Percentiles rank a stretch among this genome's conserved stretches.
Conservation (phyloP, 495 filamentous ascomycete genomes). For the Choiromyces venosus region DNA sequence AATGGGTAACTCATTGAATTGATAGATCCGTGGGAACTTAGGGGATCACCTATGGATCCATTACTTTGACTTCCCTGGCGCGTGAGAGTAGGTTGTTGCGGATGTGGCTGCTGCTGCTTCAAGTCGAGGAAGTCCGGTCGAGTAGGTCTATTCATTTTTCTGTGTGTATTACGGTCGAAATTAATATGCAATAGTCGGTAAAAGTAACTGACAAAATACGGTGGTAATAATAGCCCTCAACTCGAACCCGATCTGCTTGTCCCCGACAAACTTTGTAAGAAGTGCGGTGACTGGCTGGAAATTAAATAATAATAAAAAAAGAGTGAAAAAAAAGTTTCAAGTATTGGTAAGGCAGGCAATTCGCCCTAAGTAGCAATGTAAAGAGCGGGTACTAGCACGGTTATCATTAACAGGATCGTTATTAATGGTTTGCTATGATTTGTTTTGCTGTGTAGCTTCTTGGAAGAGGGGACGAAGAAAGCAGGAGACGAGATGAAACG, state of each 20-base stretch:
- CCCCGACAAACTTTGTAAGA: neutral
- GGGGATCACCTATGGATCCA: conserved; percentile 37
- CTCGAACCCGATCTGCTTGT: neutral
- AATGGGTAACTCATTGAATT: conserved; percentile 27
- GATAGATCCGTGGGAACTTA: conserved; percentile 33
- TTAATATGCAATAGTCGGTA: neutral
- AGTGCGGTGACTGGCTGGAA: neutral
- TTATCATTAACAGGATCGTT: neutral
- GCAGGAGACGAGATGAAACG: neutral
- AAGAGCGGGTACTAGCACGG: neutral
- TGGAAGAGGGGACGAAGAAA: neutral
- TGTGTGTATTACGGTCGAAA: conserved; percentile 2
- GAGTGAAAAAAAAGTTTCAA: neutral
- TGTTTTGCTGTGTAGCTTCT: neutral
- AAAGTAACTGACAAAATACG: neutral
- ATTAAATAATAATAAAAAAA: neutral
- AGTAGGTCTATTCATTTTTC: conserved; percentile 40
- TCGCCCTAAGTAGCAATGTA: neutral
- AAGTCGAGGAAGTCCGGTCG: conserved; percentile 37
- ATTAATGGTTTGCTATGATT: neutral
- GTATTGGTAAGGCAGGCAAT: neutral
- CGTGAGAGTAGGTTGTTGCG: conserved; percentile 18
- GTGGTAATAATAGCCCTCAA: neutral
- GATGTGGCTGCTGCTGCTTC: conserved; percentile 19
- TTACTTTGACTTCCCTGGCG: conserved; percentile 33